Conservation (phyloP, 2,329 filamentous ascomycete genomes). For the Xylariaceae sp. region DNA sequence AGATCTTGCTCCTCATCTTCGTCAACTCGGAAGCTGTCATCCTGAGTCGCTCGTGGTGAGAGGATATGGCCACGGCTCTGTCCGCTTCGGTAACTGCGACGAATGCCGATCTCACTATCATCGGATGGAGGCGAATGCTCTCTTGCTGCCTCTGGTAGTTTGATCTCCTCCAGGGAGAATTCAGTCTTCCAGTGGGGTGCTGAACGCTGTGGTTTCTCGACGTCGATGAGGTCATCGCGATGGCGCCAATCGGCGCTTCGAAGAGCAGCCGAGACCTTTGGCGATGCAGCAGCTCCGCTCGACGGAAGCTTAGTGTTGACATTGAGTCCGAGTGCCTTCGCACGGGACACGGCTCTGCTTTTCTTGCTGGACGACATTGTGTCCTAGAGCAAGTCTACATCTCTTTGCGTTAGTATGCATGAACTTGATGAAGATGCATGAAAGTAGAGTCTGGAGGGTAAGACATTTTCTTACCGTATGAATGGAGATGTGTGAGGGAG, state of each 20-base stretch:
- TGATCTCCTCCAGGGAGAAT: slow-evolving; percentile 10
- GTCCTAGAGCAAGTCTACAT: too few relatives aligned
- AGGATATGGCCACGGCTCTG: slow-evolving; percentile 5
- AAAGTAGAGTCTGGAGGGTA: too few relatives aligned
- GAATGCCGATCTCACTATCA: slow-evolving; percentile 16
- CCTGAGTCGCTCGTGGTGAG: too few relatives aligned
- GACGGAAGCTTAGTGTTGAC: slow-evolving; percentile 2
- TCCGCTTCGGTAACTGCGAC: slow-evolving; percentile 13
- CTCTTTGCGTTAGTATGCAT: too few relatives aligned
- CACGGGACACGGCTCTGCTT: neutral
- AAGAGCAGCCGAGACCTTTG: slow-evolving; percentile 17
- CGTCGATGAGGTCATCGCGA: neutral
- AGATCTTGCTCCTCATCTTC: too few relatives aligned
- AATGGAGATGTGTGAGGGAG: too few relatives aligned
- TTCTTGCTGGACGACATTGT: neutral
- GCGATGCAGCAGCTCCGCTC: slow-evolving; percentile 2
- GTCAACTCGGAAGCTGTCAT: too few relatives aligned
- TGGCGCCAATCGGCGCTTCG: slow-evolving; percentile 19
- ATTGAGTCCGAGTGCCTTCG: slow-evolving; percentile 4
- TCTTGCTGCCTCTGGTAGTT: slow-evolving; percentile 8
- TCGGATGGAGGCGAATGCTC: slow-evolving; percentile 1
- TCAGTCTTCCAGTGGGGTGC: slow-evolving; percentile 18
- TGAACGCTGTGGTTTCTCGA: slow-evolving; percentile 11
- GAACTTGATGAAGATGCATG: too few relatives aligned
- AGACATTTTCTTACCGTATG: too few relatives aligned